Percentiles rank a stretch among this genome's conserved stretches.
Evolutionary conservation across 495 filamentous ascomycete species (phyloP).

Genomic region (Astrocystis sublimbata): DNA sequence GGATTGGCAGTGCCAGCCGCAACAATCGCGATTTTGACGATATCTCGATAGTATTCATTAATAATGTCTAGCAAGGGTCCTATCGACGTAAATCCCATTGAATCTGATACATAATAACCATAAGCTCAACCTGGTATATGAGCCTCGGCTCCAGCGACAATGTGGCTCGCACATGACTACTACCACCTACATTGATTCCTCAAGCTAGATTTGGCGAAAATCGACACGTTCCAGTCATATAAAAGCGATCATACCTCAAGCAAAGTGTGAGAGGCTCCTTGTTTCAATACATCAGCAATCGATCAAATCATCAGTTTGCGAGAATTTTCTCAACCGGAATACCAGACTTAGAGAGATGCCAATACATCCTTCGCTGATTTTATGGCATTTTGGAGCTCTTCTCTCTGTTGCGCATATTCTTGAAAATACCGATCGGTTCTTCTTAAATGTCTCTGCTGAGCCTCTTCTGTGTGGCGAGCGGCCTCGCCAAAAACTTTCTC

Average conservation of each 20-base stretch:
- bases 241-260: not conserved
- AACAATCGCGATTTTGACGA: too few relatives aligned
- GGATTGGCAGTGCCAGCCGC: not conserved
- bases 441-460: not conserved
- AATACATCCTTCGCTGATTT: not conserved
- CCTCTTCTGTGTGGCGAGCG: not conserved
- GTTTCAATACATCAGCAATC: not conserved
- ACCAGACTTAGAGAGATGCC: not conserved
- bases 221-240: not conserved
- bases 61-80: too few relatives aligned
- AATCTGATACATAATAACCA: too few relatives aligned
- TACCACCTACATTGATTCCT: too few relatives aligned
- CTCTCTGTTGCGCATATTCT: not conserved
- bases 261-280: not conserved
- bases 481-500: not conserved
- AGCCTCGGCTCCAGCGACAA: too few relatives aligned
- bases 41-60: too few relatives aligned
- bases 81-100: too few relatives aligned
- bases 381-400: slow-evolving; percentile 1
- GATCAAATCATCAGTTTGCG: not conserved
- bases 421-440: not conserved
- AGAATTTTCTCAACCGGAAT: not conserved
- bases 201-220: too few relatives aligned
- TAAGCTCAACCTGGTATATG: too few relatives aligned
- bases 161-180: too few relatives aligned